Conservation (phyloP, 2,329 filamentous ascomycete genomes). For the Neophaeococcomyces mojaviensis region DNA sequence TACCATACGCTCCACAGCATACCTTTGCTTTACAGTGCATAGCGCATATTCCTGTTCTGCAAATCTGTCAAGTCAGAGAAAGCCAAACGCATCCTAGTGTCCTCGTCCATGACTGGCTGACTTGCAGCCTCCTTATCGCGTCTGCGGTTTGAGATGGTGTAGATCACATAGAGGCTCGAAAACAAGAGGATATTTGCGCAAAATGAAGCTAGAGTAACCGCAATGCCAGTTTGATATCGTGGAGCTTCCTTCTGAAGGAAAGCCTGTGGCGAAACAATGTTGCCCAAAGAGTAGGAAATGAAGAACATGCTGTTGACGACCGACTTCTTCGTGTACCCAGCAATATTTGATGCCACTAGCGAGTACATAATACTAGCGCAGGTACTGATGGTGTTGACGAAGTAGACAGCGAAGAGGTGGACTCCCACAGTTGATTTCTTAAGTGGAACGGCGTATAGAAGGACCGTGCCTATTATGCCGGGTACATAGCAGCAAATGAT, state of each 20-base stretch:
- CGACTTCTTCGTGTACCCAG: constrained; percentile 19
- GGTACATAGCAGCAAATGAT: constrained; percentile 1
- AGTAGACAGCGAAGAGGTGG: constrained; percentile 1
- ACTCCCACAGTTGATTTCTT: neutral
- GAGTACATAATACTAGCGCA: constrained; percentile 1
- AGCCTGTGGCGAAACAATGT: constrained; percentile 30
- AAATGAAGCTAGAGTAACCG: constrained; percentile 1
- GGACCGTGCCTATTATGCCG: neutral
- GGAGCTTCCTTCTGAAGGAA: constrained; percentile 28
- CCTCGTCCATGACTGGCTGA: neutral
- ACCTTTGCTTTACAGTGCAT: neutral
- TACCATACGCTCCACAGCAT: neutral
- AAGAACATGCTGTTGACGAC: constrained; percentile 16
- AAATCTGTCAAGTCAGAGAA: neutral
- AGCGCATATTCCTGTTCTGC: neutral
- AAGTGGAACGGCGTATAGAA: neutral
- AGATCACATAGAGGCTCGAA: neutral
- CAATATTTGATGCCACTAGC: constrained; percentile 13
- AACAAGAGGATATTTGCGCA: neutral
- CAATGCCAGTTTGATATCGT: constrained; percentile 14
- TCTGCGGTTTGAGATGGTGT: neutral
- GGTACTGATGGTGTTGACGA: neutral
- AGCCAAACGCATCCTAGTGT: neutral
- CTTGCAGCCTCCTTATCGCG: neutral
- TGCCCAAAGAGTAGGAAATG: constrained; percentile 16